A percentile compares a stretch with the other conserved stretches of the same genome.
Conservation (phyloP, 2,329 filamentous ascomycete species). For the Colletotrichum sp. region DNA sequence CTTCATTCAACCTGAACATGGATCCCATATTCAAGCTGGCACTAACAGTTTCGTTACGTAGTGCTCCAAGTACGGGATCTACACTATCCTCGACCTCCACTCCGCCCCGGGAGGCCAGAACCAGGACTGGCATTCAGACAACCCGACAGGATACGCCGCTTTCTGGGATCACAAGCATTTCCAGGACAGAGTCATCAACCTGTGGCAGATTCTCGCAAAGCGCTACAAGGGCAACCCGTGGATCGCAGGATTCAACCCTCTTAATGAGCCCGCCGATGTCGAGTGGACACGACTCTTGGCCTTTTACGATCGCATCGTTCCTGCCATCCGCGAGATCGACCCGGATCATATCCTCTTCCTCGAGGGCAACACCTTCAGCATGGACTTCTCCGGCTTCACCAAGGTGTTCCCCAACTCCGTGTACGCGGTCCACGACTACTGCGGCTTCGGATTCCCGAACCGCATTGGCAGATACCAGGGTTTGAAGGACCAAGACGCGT, state of each 20-base stretch:
- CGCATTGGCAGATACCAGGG: constrained; percentile 32
- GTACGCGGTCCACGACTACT: constrained; percentile 55
- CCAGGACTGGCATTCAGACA: constrained; percentile 52
- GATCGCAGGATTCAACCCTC: constrained; percentile 45
- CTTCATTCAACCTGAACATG: not conserved
- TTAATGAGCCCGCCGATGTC: constrained; percentile 25
- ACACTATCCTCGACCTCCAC: constrained; percentile 50
- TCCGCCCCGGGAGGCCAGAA: constrained; percentile 51
- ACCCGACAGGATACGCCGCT: constrained; percentile 38
- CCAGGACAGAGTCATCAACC: constrained; percentile 48
- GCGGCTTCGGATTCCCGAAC: constrained; percentile 46
- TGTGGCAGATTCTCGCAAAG: constrained; percentile 47
- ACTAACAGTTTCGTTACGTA: not conserved
- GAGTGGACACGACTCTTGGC: constrained; percentile 35
- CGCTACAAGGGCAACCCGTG: constrained; percentile 47
- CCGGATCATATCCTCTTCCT: constrained; percentile 50
- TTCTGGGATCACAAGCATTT: constrained; percentile 54
- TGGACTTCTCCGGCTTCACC: constrained; percentile 39
- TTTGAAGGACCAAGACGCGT: constrained; percentile 41
- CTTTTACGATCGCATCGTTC: constrained; percentile 41
- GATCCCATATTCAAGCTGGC: not conserved
- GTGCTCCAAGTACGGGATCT: constrained; percentile 46
- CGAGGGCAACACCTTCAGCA: constrained; percentile 48
- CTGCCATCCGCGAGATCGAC: constrained; percentile 38
- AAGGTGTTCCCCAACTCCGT: constrained; percentile 40